Evolutionary conservation across 139 green algal genomes (phyloP), one percentile per base, ranked within the genome.

Genomic region (Micractinium sp.): DNA sequence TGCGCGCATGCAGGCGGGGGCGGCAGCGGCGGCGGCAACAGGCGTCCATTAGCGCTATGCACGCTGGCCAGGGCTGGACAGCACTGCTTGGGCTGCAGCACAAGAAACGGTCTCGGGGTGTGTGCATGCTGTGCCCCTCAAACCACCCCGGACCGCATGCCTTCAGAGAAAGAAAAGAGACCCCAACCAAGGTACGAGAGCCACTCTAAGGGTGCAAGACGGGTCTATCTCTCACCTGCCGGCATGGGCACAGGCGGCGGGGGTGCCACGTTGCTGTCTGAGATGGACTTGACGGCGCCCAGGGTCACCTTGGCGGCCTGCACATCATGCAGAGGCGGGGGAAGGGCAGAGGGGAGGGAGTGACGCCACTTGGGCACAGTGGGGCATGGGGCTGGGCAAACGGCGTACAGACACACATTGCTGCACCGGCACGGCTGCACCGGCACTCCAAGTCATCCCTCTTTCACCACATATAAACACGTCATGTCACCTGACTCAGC

Each of bases 281-380:
- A 27, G 22, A 87, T 80, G 13, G 38, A 66, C 38, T 80, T 87
- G 83, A 87, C 81, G 83, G 67, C 33, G 36, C 83, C 83, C 67
- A 87, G 67, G 36, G 71, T 80, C 22, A 87, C 66, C 29, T 80
- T 80, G 38, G 83, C 83, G 19, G 83, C 71, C 83, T 87, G 67
- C 67, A 66, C 56, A 31, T 7, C 0, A 31, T 9, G n/a, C 2
- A 16, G 22, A 38, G 31, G 1, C 2, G 33, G 25, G 16, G 41
- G 41, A 5, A 41, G 22, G 16, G 29, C 27, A 33, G 4, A 80
- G 29, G 9, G 29, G 74, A 53, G 56, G 5, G 12, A 22, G 56
- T 71, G 31, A n/a, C n/a, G n/a, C n/a, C n/a, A n/a, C n/a, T n/a
- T n/a, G n/a, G n/a, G n/a, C n/a, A n/a, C n/a, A n/a, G n/a, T n/a